Evolutionary conservation across 768 basidiomycete species (phyloP).

Genomic region (Mrakia blollopis): DNA sequence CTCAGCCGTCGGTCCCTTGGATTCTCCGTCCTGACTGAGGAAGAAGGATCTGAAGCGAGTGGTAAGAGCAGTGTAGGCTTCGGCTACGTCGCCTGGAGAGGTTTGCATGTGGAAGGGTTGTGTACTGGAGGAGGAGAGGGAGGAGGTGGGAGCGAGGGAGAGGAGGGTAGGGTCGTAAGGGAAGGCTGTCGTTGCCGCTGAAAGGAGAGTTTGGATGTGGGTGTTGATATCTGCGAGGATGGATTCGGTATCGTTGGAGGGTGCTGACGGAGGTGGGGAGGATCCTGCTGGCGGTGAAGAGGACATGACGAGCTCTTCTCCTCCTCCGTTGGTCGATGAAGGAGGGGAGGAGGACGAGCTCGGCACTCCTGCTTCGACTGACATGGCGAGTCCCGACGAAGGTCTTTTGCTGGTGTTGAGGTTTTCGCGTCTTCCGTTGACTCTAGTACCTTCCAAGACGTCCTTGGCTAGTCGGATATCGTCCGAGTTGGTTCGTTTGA

Average conservation of each 20-base stretch:
- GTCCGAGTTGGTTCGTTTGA: slow-evolving; percentile 28
- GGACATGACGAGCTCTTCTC: background rate
- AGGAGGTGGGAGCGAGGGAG: background rate
- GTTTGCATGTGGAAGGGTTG: slow-evolving; percentile 3
- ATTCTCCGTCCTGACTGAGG: background rate
- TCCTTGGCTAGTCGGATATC: slow-evolving; percentile 26
- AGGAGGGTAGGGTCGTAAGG: background rate
- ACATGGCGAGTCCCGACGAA: background rate
- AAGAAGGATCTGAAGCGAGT: slow-evolving; percentile 20
- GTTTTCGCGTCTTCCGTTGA: slow-evolving; percentile 23
- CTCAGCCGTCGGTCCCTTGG: background rate
- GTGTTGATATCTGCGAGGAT: slow-evolving; percentile 16
- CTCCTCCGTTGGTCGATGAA: background rate
- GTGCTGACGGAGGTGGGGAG: background rate
- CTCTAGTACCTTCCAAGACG: slow-evolving; percentile 23
- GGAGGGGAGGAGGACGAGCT: slow-evolving; percentile 11
- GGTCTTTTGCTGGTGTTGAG: background rate
- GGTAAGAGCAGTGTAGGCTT: slow-evolving; percentile 24
- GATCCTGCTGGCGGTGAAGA: slow-evolving; percentile 1
- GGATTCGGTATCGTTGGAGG: background rate
- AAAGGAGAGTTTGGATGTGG: slow-evolving; percentile 18
- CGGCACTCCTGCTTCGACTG: background rate
- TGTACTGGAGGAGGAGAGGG: background rate
- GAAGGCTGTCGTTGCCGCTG: background rate
- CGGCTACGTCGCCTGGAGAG: slow-evolving; percentile 21